Percentiles rank a stretch among this genome's conserved stretches.
phyloP scores from a whole-genome alignment of 257 asterid species.

The Solanum corneliomulleri region DNA sequence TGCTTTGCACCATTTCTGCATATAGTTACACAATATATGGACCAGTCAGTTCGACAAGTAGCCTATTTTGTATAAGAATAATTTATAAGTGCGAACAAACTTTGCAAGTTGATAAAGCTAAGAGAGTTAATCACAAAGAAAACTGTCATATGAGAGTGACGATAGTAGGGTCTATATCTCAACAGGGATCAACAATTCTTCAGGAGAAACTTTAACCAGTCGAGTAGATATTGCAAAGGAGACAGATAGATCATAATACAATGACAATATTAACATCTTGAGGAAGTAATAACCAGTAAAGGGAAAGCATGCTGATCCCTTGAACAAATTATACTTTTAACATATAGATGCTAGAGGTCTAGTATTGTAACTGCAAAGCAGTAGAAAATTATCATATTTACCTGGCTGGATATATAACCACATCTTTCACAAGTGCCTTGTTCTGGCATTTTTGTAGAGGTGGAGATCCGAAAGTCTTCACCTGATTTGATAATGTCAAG shows the following conservation, averaged over 20 bases:
- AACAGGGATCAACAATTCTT: not conserved
- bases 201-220: not conserved
- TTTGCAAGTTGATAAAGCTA: not conserved
- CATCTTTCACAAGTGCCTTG: constrained; percentile 92
- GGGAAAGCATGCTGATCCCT: not conserved
- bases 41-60: not conserved
- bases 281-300: not conserved
- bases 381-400: constrained; percentile 3
- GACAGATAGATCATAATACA: not conserved
- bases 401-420: constrained; percentile 99
- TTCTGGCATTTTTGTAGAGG: constrained; percentile 90
- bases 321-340: not conserved
- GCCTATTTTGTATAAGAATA: not conserved
- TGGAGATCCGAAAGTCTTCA: constrained; percentile 89
- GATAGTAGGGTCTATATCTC: not conserved
- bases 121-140: not conserved
- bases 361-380: not conserved
- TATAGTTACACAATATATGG: not conserved
- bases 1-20: constrained; percentile 97
- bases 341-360: not conserved
- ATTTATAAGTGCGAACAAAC: not conserved
- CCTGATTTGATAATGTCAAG: constrained; percentile 89
- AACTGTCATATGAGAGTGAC: not conserved
- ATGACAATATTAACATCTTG: not conserved
- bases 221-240: not conserved